Conservation (phyloP, 129 eudicot genomes). For the Lonicera japonica region DNA sequence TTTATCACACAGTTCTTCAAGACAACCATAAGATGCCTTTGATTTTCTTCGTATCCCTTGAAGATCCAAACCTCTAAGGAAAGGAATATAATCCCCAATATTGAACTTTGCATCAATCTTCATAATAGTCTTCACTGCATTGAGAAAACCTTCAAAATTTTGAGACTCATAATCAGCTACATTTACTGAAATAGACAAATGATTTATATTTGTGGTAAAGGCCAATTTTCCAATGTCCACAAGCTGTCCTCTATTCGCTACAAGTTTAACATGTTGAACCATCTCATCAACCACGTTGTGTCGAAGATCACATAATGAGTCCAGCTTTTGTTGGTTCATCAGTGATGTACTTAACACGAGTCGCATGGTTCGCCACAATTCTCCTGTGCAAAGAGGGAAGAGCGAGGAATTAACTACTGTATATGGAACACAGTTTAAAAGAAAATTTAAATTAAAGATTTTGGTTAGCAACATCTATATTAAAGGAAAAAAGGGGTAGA, state of each 20-base stretch:
- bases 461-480: no score
- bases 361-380: constrained; percentile 43
- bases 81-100: constrained; percentile 35
- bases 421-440: no score
- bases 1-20: constrained; percentile 13
- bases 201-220: constrained; percentile 34
- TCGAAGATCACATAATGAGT: constrained; percentile 18
- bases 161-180: constrained; percentile 23
- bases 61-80: constrained; percentile 35
- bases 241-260: background rate
- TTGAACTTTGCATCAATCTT: constrained; percentile 41
- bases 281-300: constrained; percentile 25
- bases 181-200: constrained; percentile 37
- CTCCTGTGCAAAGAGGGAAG: background rate
- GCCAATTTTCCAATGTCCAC: constrained; percentile 37
- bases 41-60: constrained; percentile 42
- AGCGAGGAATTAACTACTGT: no score
- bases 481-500: no score
- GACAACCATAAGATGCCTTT: constrained; percentile 26
- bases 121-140: constrained; percentile 25
- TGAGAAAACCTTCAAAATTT: constrained; percentile 22
- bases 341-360: constrained; percentile 24
- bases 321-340: constrained; percentile 28
- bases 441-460: no score
- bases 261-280: constrained; percentile 16